Evolutionary conservation across 768 basidiomycete species (phyloP), one percentile per base, ranked within the genome.

Genomic region (Guyanaporus albipodus): DNA sequence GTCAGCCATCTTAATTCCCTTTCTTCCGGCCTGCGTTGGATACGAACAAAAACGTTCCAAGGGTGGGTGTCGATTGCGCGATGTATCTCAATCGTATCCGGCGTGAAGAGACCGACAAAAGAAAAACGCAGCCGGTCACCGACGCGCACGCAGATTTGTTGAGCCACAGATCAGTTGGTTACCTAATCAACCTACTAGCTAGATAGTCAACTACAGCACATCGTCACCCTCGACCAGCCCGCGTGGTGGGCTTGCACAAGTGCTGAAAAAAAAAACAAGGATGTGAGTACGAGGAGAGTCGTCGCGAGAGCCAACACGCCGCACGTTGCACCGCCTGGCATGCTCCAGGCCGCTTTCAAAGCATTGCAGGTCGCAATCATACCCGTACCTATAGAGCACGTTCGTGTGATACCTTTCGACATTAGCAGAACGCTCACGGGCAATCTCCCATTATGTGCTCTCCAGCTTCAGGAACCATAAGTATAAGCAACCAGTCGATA

Each of bases 181-280:
- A 53, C 44, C 39, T 53, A 53, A 53, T 53, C 52, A 53, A 45
- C 24, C n/a, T n/a, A n/a, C n/a, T n/a, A n/a, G n/a, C n/a, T n/a
- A n/a, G n/a, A n/a, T n/a, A n/a, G n/a, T n/a, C n/a, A n/a, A n/a
- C n/a, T n/a, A n/a, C n/a, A n/a, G n/a, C n/a, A n/a, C n/a, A n/a
- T n/a, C n/a, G n/a, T n/a, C n/a, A n/a, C n/a, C n/a, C n/a, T n/a
- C n/a, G n/a, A n/a, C n/a, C n/a, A n/a, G n/a, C n/a, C n/a, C n/a
- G n/a, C n/a, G n/a, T n/a, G n/a, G n/a, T n/a, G n/a, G n/a, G n/a
- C n/a, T n/a, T n/a, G n/a, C n/a, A n/a, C n/a, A n/a, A n/a, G n/a
- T n/a, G n/a, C n/a, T n/a, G n/a, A n/a, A n/a, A n/a, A n/a, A n/a
- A n/a, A n/a, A n/a, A n/a, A n/a, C n/a, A n/a, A n/a, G n/a, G n/a